phyloP scores from a whole-genome alignment of 495 filamentous ascomycete genomes.

The Aspergillus mulundensis region DNA sequence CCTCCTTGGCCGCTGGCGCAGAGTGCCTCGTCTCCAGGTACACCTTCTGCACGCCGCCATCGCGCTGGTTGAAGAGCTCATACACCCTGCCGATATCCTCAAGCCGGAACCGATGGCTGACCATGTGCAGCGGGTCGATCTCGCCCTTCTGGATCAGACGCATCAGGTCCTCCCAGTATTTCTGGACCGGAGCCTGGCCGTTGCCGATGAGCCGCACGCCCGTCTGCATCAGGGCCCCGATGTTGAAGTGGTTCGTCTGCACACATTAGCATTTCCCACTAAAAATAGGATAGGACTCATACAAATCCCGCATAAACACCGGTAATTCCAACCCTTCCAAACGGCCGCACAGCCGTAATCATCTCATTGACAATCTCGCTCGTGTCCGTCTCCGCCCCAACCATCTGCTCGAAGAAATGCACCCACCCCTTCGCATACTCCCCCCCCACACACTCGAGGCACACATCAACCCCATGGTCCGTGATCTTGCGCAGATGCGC shows the following conservation, averaged over 20 bases:
- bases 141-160: conserved; percentile 63
- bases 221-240: conserved; percentile 82
- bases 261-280: background rate
- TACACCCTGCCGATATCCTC: conserved; percentile 74
- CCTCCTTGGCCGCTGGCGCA: conserved; percentile 47
- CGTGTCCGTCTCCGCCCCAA: conserved; percentile 81
- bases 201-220: conserved; percentile 79
- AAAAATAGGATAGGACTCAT: conserved; percentile 36
- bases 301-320: conserved; percentile 78
- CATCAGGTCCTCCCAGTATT: conserved; percentile 76
- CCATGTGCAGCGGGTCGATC: conserved; percentile 75
- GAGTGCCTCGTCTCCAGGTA: conserved; percentile 68
- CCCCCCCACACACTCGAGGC: conserved; percentile 78
- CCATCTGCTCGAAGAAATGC: conserved; percentile 68
- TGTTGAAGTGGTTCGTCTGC: conserved; percentile 76
- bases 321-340: conserved; percentile 71
- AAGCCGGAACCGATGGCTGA: conserved; percentile 70
- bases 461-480: conserved; percentile 67
- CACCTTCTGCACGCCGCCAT: conserved; percentile 67
- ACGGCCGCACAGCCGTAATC: conserved; percentile 71
- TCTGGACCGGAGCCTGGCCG: conserved; percentile 80
- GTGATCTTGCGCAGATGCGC: conserved; percentile 69
- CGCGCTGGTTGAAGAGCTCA: conserved; percentile 62
- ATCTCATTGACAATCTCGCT: conserved; percentile 87
- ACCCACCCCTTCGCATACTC: conserved; percentile 82